These are phyloP conservation scores for Sparassis latifolia DNA, from an alignment of 1,284 basidiomycete genomes.

Conservation along the genomic window DNA sequence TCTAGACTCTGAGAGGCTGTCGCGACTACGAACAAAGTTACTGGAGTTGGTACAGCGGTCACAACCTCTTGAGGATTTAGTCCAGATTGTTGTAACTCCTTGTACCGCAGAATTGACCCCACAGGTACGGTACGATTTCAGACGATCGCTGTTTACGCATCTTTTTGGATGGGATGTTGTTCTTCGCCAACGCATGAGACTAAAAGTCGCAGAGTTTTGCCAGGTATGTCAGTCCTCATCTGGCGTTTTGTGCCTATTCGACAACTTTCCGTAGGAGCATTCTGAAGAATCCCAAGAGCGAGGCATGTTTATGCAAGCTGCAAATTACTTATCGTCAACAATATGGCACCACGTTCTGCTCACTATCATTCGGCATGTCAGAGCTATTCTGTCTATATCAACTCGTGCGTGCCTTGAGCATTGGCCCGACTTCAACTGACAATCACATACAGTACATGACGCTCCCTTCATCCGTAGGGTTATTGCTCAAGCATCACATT, in stretches of 20 bases:
- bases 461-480: conserved; percentile 51
- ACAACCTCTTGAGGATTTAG: conserved; percentile 28
- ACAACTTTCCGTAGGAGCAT: not conserved
- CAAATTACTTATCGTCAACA: conserved; percentile 37
- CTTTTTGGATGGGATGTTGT: conserved; percentile 56
- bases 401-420: conserved; percentile 12
- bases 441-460: conserved; percentile 38
- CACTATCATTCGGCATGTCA: conserved; percentile 52
- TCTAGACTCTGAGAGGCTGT: conserved; percentile 27
- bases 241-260: not conserved
- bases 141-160: conserved; percentile 43
- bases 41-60: conserved; percentile 34
- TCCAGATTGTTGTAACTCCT: conserved; percentile 23
- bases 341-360: conserved; percentile 51
- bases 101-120: conserved; percentile 20
- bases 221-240: conserved; percentile 42
- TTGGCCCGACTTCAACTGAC: conserved; percentile 4
- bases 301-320: not conserved
- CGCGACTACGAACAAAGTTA: conserved; percentile 37
- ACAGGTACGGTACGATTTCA: conserved; percentile 37
- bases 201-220: conserved; percentile 54
- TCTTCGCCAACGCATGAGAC: conserved; percentile 45
- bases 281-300: not conserved
- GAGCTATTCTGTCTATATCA: conserved; percentile 37
- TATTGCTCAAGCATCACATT: conserved; percentile 46